Evolutionary conservation across 2,329 filamentous ascomycete species (phyloP).

Genomic region (Penicillium verrucosum): DNA sequence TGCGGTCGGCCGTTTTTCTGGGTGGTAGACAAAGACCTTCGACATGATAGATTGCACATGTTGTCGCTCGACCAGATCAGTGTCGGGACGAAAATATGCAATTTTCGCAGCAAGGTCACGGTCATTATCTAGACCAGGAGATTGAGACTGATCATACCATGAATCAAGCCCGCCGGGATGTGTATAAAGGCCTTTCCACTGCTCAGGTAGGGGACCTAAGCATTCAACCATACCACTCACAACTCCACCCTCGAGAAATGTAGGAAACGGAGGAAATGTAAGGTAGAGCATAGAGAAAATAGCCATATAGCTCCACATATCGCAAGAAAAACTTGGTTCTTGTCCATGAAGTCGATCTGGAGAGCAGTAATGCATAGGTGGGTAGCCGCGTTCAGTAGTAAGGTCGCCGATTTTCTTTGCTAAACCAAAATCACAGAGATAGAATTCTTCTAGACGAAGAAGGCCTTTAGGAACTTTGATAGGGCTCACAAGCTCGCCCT

Average conservation of each 20-base stretch:
- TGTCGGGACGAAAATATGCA: slow-evolving; percentile 17
- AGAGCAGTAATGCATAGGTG: slow-evolving; percentile 25
- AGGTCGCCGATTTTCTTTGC: slow-evolving; percentile 22
- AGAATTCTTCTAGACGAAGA: slow-evolving; percentile 24
- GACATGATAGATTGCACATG: slow-evolving; percentile 23
- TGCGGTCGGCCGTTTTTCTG: slow-evolving; percentile 26
- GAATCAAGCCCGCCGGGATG: slow-evolving; percentile 17
- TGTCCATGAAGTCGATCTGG: slow-evolving; percentile 27
- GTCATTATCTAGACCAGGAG: neutral
- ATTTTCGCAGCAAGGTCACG: slow-evolving; percentile 11
- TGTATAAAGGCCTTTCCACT: slow-evolving; percentile 24
- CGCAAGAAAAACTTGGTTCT: slow-evolving; percentile 26
- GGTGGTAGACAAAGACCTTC: slow-evolving; percentile 24
- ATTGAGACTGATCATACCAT: slow-evolving; percentile 29
- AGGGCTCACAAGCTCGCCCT: slow-evolving; percentile 25
- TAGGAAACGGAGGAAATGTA: slow-evolving; percentile 17
- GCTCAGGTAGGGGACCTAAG: slow-evolving; percentile 27
- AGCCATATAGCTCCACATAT: slow-evolving; percentile 34
- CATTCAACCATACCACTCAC: slow-evolving; percentile 18
- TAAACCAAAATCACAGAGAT: slow-evolving; percentile 31
- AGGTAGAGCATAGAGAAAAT: slow-evolving; percentile 28
- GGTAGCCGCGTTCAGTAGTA: slow-evolving; percentile 7
- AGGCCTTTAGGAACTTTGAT: slow-evolving; percentile 20
- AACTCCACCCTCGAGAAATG: slow-evolving; percentile 15
- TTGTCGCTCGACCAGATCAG: slow-evolving; percentile 21